Base-by-base conservation (phyloP, 148 eudicot species). In the Nepenthes mirabilis region DNA sequence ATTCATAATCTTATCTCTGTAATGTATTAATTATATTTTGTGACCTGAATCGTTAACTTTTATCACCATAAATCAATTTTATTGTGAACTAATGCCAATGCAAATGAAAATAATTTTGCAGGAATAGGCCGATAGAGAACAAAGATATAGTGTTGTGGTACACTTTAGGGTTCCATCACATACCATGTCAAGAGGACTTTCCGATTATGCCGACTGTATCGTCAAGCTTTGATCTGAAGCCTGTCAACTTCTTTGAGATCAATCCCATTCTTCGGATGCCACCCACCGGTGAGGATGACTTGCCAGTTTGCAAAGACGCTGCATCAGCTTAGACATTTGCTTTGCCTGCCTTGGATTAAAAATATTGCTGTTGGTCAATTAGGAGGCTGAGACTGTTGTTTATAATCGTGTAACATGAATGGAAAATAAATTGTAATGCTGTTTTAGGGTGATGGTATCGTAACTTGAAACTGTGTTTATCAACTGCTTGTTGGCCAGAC, bases 161-260 rank as follows among this genome's bases (percentile, higher is more conserved):
- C 67, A 84, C 97, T 37, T 68, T 90, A 65, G 97, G 95, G 1
- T 86, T 90, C 61, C 97, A 90, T 74, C 97, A 90, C 62, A 60
- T 90, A 53, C 97, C 97, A 43, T 84, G 95, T 56, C 97, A 90
- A 74, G 97, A 90, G 63, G 97, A 90, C 55, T 90, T 80, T 37
- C 97, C 97, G 11, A 82, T 90, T 2, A 90, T 90, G 97, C 97
- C 97, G 35, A 90, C 97, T 1, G 95, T 90, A 14, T 83, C 91
- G 9, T 78, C 97, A 9, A 86, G 95, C 68, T 90, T 90, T 58
- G 90, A 87, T 68, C 70, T 90, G 64, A 90, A 90, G 76, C 97
- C 97, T 2, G 95, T 90, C 9, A 90, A 90, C 64, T 90, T 90
- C 80, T 90, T 83, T 40, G 95, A 90, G 65, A 84, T 78, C 52